These are phyloP conservation scores for Myrica gale DNA, from an alignment of 306 rosid genomes.

Conservation along the genomic window DNA sequence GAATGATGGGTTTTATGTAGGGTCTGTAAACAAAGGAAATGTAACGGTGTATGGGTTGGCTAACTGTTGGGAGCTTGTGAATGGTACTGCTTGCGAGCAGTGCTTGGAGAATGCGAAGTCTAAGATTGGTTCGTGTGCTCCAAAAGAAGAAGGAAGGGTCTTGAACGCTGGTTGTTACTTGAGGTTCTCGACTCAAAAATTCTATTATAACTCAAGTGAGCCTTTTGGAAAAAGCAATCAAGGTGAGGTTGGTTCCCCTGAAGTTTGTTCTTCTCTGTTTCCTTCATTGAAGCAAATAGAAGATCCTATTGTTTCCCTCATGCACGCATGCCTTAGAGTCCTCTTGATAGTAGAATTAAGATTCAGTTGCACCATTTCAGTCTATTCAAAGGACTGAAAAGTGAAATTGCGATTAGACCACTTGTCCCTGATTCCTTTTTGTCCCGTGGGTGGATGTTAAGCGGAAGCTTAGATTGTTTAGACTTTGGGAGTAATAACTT, in stretches of 20 bases:
- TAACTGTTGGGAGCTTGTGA: constrained; percentile 68
- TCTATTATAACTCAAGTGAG: constrained; percentile 46
- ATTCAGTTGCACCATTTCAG: background rate
- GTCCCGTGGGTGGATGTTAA: background rate
- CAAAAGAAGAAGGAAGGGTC: constrained; percentile 62
- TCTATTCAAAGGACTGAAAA: background rate
- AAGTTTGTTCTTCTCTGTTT: background rate
- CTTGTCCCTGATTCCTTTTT: background rate
- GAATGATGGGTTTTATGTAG: constrained; percentile 51
- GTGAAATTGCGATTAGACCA: background rate
- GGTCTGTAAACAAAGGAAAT: constrained; percentile 31
- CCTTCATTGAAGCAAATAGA: background rate
- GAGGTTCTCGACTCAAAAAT: constrained; percentile 55
- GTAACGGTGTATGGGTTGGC: constrained; percentile 63
- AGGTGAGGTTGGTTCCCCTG: constrained; percentile 33
- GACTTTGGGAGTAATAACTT: background rate
- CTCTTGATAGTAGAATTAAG: background rate
- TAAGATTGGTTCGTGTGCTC: constrained; percentile 39
- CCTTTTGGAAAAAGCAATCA: constrained; percentile 15
- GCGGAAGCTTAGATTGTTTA: background rate
- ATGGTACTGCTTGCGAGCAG: constrained; percentile 31
- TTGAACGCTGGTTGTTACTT: constrained; percentile 67
- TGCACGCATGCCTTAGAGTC: background rate
- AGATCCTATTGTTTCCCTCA: background rate
- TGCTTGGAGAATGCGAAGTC: constrained; percentile 50